Evolutionary conservation across 306 rosid species (phyloP).

Genomic region (Arachis stenosperma): DNA sequence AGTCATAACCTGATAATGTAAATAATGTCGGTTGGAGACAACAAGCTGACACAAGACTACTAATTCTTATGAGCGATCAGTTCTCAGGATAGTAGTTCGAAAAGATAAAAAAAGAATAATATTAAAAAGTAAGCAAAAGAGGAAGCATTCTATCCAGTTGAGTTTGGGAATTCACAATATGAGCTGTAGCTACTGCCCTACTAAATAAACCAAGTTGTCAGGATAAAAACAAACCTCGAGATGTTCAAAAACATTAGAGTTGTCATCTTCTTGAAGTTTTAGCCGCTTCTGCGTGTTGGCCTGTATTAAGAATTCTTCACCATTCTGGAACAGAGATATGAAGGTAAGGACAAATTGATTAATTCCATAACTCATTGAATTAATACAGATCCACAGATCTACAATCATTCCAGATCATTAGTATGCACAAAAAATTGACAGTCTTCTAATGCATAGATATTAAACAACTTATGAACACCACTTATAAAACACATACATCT

Average conservation of each 20-base stretch:
- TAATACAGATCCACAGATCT: slow-evolving; percentile 15
- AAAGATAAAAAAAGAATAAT: slow-evolving; percentile 3
- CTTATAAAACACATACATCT: background rate
- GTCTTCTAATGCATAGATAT: background rate
- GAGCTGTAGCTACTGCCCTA: slow-evolving; percentile 12
- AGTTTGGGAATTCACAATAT: slow-evolving; percentile 5
- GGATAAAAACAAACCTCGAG: slow-evolving; percentile 67
- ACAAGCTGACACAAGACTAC: slow-evolving; percentile 5
- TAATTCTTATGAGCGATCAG: slow-evolving; percentile 20
- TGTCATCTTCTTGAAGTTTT: slow-evolving; percentile 61
- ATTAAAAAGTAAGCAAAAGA: slow-evolving; percentile 13
- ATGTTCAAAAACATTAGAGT: slow-evolving; percentile 55
- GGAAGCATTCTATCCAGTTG: slow-evolving; percentile 5
- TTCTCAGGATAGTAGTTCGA: slow-evolving; percentile 24
- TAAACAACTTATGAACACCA: slow-evolving; percentile 17
- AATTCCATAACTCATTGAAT: slow-evolving; percentile 13
- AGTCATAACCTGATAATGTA: slow-evolving; percentile 59
- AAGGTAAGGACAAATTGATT: slow-evolving; percentile 13
- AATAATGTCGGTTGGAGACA: slow-evolving; percentile 29
- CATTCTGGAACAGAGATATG: slow-evolving; percentile 47
- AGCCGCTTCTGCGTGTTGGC: slow-evolving; percentile 87
- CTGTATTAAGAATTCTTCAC: slow-evolving; percentile 81
- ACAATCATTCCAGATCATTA: slow-evolving; percentile 7
- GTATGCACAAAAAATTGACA: background rate
- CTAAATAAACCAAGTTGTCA: slow-evolving; percentile 21